These are phyloP conservation scores for Gynandropsis gynandra DNA, from an alignment of 345 rosid genomes.

Conservation along the genomic window DNA sequence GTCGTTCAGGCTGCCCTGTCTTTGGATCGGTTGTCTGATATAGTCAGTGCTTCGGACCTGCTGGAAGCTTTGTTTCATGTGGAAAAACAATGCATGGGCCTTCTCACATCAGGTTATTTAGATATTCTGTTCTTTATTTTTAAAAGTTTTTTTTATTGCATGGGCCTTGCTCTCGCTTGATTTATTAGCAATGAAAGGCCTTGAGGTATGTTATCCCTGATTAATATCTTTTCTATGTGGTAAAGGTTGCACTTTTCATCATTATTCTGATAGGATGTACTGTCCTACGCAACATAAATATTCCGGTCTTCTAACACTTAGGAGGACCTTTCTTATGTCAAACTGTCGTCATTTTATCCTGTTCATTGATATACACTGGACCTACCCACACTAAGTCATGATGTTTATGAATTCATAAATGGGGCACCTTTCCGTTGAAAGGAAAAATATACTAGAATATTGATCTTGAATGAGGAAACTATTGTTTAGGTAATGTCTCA, in stretches of 20 bases:
- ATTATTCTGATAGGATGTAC: not conserved
- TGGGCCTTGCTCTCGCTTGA: not conserved
- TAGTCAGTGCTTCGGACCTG: constrained; percentile 44
- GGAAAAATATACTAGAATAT: no score
- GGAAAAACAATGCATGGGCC: constrained; percentile 46
- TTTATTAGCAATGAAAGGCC: constrained; percentile 1
- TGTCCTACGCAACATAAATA: not conserved
- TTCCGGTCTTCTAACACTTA: not conserved
- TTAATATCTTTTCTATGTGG: constrained; percentile 6
- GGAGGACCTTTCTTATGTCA: not conserved
- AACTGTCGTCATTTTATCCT: no score
- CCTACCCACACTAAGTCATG: no score
- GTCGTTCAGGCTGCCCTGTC: constrained; percentile 69
- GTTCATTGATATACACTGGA: no score
- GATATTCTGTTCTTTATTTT: constrained; percentile 15
- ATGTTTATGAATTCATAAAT: no score
- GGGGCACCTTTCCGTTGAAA: no score
- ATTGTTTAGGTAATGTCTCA: no score
- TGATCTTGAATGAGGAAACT: no score
- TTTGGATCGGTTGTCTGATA: constrained; percentile 49
- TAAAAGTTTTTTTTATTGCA: constrained; percentile 7
- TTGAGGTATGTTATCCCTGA: constrained; percentile 7
- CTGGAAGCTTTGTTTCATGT: constrained; percentile 45
- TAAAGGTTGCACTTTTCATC: no score
- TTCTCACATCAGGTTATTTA: constrained; percentile 48